Conservation (phyloP, 352 stramenopile genomes). For the Thalassiosira mediterranea region DNA sequence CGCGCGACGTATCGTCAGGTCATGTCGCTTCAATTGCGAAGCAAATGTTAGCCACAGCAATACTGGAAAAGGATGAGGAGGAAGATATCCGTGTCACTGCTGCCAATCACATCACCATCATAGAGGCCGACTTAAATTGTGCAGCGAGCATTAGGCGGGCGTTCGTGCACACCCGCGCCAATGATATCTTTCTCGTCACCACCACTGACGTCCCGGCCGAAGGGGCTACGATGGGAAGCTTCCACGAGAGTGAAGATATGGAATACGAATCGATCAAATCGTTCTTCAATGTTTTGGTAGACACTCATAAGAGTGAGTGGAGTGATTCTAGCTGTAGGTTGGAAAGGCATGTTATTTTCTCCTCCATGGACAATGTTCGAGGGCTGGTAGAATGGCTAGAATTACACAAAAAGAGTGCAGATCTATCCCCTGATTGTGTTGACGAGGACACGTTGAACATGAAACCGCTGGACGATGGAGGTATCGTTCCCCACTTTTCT, state of each 20-base stretch:
- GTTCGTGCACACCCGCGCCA: slow-evolving; percentile 41
- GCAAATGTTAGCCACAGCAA: slow-evolving; percentile 27
- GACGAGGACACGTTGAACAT: slow-evolving; percentile 28
- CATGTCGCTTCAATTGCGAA: slow-evolving; percentile 29
- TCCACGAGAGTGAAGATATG: slow-evolving; percentile 42
- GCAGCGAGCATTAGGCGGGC: slow-evolving; percentile 32
- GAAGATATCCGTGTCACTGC: neutral
- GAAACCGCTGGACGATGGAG: slow-evolving; percentile 64
- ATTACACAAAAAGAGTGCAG: slow-evolving; percentile 19
- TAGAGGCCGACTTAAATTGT: slow-evolving; percentile 51
- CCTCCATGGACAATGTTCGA: slow-evolving; percentile 62
- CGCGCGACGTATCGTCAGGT: slow-evolving; percentile 17
- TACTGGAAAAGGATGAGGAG: neutral
- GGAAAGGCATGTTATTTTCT: slow-evolving; percentile 59
- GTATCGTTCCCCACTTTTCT: slow-evolving; percentile 63
- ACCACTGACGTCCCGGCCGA: slow-evolving; percentile 55
- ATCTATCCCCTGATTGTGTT: slow-evolving; percentile 1
- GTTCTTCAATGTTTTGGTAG: slow-evolving; percentile 54
- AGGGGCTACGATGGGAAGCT: slow-evolving; percentile 31
- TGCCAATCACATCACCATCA: slow-evolving; percentile 20
- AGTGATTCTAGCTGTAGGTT: slow-evolving; percentile 12
- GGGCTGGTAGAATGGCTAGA: slow-evolving; percentile 42
- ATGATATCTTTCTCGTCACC: slow-evolving; percentile 63
- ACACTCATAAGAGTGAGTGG: slow-evolving; percentile 53
- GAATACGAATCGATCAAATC: slow-evolving; percentile 61